A percentile compares a stretch with the other conserved stretches of the same genome.
Conservation (phyloP, 2,329 filamentous ascomycete species). For the Lachnellula hyalina region DNA sequence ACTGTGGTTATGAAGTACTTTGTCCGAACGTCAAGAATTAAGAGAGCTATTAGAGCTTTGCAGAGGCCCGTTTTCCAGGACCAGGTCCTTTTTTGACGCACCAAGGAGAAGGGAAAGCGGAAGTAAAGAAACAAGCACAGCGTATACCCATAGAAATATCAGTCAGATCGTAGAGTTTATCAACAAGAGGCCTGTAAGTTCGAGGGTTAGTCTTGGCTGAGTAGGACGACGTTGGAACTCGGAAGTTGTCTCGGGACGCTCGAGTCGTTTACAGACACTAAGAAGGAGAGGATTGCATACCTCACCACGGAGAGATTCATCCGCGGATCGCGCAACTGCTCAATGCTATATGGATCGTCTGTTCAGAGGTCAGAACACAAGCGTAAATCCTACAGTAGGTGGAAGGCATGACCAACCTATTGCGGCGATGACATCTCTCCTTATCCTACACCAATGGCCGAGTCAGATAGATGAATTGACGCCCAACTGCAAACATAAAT, state of each 20-base stretch:
- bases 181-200: slow-evolving; percentile 62
- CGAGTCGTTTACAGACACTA: no score
- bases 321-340: slow-evolving; percentile 73
- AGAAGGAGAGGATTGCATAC: no score
- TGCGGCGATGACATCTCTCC: slow-evolving; percentile 57
- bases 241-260: no score
- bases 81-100: no score
- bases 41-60: background rate
- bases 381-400: background rate
- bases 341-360: slow-evolving; percentile 63
- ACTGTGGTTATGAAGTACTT: no score
- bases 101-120: background rate
- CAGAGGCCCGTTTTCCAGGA: no score
- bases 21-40: no score
- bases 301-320: slow-evolving; percentile 67
- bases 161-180: slow-evolving; percentile 72
- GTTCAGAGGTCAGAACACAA: slow-evolving; percentile 1
- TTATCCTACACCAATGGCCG: slow-evolving; percentile 37
- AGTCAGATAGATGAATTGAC: background rate
- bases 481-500: background rate
- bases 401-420: slow-evolving; percentile 52
- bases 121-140: background rate
- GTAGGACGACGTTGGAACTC: no score
- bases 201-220: no score
- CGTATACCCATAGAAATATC: slow-evolving; percentile 69